Evolutionary conservation across 495 filamentous ascomycete species (phyloP).

Genomic region (Antarctomyces pellizariae): DNA sequence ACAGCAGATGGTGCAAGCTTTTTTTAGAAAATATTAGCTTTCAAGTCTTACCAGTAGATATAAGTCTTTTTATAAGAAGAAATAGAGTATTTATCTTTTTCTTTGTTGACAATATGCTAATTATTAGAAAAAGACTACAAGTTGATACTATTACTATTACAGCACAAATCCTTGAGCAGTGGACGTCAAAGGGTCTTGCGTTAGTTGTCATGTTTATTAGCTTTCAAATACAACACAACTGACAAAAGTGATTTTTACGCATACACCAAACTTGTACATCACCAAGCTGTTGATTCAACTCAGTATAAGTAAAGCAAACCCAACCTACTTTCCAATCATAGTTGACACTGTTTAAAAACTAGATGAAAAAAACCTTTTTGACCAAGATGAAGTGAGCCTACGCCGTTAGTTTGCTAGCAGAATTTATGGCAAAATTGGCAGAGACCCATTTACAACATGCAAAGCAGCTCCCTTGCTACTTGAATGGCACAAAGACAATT

Average conservation of each 20-base stretch:
- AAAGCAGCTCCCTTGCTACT: not conserved
- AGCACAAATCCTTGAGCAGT: not conserved
- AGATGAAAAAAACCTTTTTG: not conserved
- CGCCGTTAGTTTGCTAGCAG: not conserved
- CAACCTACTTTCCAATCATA: not conserved
- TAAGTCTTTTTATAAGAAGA: conserved; percentile 1
- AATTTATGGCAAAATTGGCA: not conserved
- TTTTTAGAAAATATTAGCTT: conserved; percentile 10
- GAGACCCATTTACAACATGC: not conserved
- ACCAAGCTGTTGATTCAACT: not conserved
- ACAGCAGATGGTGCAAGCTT: conserved; percentile 15
- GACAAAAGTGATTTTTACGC: not conserved
- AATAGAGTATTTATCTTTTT: conserved; percentile 1
- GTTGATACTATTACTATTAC: not conserved
- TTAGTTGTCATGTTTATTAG: not conserved
- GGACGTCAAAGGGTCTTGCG: not conserved
- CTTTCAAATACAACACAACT: not conserved
- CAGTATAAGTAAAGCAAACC: not conserved
- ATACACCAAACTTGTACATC: conserved; percentile 1
- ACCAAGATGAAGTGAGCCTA: not conserved
- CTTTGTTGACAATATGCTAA: conserved; percentile 1
- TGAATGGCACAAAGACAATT: not conserved
- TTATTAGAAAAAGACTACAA: not conserved
- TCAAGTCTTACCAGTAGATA: not conserved
- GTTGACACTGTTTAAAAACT: not conserved